Evolutionary conservation across 768 basidiomycete genomes (phyloP), one percentile per base, ranked within the genome.

Genomic region (Candolleomyces aberdarensis): DNA sequence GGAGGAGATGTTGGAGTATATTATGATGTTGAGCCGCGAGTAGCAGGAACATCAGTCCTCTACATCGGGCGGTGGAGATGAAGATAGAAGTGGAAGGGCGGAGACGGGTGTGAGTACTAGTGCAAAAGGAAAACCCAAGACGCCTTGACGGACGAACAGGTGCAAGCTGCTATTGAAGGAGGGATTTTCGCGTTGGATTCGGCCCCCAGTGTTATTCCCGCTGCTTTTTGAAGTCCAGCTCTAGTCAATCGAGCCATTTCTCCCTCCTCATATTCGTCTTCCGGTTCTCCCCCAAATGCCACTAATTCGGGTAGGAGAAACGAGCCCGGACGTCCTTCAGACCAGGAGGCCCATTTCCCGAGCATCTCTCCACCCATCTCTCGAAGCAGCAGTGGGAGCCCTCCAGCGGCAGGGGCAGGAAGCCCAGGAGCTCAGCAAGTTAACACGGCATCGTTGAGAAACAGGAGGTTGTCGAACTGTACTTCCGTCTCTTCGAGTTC

Each of bases 21-120:
- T 86, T 0, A 70, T 94, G 50, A 94, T 94, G 91, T 80, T 94
- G 64, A 93, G 91, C 63, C 85, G 89, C 9, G 92, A 94, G 50
- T 90, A n/a, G 13, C 13, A 43, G 41, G 41, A n/a, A 3, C 26
- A 93, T 69, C 85, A 83, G 2, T 50, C 71, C 17, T 66, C 13
- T 17, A 70, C 49, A 59, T 60, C 66, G 31, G 62, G 57, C 36
- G 61, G 62, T n/a, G 58, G 71, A 55, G 56, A 59, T 58, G 59
- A 41, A 57, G 65, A 57, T 61, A 58, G 60, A 56, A 62, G 61
- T 58, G 39, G 22, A 32, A 20, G 32, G 3, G 54, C 32, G 14
- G 20, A 14, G 39, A 17, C 55, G 17, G 56, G 44, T 19, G 50
- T 20, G 5, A 26, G 29, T 46, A 39, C 48, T 50, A 8, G 13